phyloP scores from a whole-genome alignment of 345 rosid species.

The Eucalyptus microcorys region DNA sequence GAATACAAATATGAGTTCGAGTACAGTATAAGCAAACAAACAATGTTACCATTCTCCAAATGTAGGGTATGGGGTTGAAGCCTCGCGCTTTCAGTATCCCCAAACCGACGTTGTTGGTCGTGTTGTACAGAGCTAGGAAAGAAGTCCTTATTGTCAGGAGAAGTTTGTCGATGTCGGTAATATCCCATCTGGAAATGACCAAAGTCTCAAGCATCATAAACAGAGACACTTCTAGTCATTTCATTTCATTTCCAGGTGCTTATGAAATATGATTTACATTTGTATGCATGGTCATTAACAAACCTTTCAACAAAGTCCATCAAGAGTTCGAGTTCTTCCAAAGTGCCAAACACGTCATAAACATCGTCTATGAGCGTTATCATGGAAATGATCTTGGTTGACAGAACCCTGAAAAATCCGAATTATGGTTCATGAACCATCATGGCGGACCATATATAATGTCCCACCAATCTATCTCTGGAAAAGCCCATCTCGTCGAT shows the following conservation, averaged over 20 bases:
- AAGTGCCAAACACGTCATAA: background rate
- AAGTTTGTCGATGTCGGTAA: slow-evolving; percentile 4
- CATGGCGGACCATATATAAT: background rate
- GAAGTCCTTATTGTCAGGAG: background rate
- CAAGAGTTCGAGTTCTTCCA: slow-evolving; percentile 7
- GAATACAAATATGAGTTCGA: background rate
- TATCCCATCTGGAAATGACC: slow-evolving; percentile 4
- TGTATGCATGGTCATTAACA: background rate
- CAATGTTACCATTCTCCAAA: background rate
- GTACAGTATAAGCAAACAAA: background rate
- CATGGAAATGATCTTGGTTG: background rate
- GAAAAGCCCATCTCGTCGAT: background rate
- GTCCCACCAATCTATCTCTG: slow-evolving; percentile 1
- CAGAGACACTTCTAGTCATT: background rate
- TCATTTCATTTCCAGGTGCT: background rate
- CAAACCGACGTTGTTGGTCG: slow-evolving; percentile 2
- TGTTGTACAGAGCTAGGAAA: background rate
- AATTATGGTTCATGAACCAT: background rate
- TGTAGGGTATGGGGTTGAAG: background rate
- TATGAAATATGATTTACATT: background rate
- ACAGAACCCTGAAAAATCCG: background rate
- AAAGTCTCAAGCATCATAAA: background rate
- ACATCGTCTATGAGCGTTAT: background rate
- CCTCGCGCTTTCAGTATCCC: background rate
- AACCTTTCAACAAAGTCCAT: slow-evolving; percentile 4